Evolutionary conservation across 2,329 filamentous ascomycete genomes (phyloP).

Genomic region (Cercospora zeae-maydis): DNA sequence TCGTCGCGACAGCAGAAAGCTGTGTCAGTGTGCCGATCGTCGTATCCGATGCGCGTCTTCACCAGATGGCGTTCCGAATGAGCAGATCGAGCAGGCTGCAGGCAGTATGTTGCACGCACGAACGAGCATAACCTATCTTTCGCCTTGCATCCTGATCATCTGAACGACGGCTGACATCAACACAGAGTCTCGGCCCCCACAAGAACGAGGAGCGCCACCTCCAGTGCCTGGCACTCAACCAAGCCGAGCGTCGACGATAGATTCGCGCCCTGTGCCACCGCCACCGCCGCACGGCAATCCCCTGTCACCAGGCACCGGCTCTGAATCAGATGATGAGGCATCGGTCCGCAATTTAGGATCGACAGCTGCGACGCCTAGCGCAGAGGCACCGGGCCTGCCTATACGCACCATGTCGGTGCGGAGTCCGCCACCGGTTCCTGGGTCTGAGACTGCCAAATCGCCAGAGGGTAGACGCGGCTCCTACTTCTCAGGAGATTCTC

Average conservation of each 20-base stretch:
- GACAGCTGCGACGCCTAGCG: conserved; percentile 38
- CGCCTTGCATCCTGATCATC: conserved; percentile 3
- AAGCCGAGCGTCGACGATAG: conserved; percentile 20
- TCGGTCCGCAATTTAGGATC: conserved; percentile 50
- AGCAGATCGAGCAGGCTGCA: conserved; percentile 7
- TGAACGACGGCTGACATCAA: conserved; percentile 10
- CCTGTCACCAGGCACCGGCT: conserved; percentile 69
- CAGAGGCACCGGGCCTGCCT: conserved; percentile 30
- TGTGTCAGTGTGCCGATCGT: conserved; percentile 5
- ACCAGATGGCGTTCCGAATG: conserved; percentile 14
- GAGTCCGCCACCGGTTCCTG: conserved; percentile 36
- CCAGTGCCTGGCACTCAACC: conserved; percentile 20
- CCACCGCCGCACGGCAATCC: conserved; percentile 33
- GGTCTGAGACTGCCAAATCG: conserved; percentile 27
- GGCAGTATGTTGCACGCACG: conserved; percentile 14
- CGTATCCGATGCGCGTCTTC: conserved; percentile 7
- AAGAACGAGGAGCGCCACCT: conserved; percentile 20
- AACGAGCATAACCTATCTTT: conserved; percentile 12
- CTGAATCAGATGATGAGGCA: conserved; percentile 84
- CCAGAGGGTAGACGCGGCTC: conserved; percentile 40
- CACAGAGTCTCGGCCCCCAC: conserved; percentile 23
- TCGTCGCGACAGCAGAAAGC: conserved; percentile 9
- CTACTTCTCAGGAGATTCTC: conserved; percentile 41
- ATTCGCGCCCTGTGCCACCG: conserved; percentile 36
- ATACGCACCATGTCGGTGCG: conserved; percentile 33